Evolutionary conservation across 495 filamentous ascomycete species (phyloP).

Genomic region (Podospora conica): DNA sequence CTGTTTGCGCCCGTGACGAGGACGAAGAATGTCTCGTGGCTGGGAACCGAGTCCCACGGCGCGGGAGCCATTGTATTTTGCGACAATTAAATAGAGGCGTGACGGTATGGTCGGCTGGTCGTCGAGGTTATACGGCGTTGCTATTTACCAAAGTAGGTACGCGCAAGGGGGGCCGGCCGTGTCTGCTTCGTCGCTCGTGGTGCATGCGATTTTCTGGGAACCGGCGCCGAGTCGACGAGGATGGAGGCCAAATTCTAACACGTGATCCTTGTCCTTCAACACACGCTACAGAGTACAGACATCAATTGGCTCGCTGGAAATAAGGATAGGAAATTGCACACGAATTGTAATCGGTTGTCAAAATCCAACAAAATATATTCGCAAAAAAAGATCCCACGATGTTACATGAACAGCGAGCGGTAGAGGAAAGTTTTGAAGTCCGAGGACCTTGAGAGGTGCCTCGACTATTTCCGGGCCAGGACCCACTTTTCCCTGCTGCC

Average conservation of each 20-base stretch:
- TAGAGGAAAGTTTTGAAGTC: background rate
- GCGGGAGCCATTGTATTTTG: slow-evolving; percentile 33
- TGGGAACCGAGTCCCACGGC: slow-evolving; percentile 46
- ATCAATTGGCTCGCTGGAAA: background rate
- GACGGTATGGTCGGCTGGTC: background rate
- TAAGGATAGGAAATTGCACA: background rate
- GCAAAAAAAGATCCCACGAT: background rate
- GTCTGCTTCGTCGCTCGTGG: no score
- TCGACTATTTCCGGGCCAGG: background rate
- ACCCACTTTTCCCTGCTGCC: background rate
- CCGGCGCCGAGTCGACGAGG: background rate
- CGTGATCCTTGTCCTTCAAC: background rate
- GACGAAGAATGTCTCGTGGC: slow-evolving; percentile 44
- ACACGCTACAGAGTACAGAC: background rate
- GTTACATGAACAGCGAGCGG: no score
- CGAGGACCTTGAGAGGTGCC: background rate
- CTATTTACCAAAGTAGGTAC: background rate
- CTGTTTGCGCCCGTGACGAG: slow-evolving; percentile 73
- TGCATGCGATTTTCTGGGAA: no score
- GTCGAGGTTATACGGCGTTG: background rate
- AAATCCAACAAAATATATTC: background rate
- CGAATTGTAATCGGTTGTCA: background rate
- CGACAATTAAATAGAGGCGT: background rate
- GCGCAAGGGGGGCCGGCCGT: background rate
- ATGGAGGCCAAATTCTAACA: no score